Percentiles rank a stretch among this genome's conserved stretches.
These are phyloP conservation scores for Peniophora sp. DNA, from an alignment of 1,284 basidiomycete genomes.

Conservation along the genomic window DNA sequence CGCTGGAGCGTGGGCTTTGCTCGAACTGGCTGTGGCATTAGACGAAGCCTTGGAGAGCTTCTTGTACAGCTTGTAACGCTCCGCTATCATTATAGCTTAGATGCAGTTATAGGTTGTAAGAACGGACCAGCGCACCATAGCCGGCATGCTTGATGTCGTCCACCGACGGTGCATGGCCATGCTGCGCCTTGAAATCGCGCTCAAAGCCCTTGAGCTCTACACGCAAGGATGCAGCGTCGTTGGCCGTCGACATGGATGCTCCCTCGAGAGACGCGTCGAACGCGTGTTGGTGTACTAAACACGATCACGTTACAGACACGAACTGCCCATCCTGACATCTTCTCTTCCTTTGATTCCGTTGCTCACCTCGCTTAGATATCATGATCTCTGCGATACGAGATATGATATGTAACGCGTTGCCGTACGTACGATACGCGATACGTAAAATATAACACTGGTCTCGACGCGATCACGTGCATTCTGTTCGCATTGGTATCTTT, in stretches of 20 bases:
- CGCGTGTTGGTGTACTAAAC: slow-evolving; percentile 1
- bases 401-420: too few species aligned
- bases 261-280: slow-evolving; percentile 11
- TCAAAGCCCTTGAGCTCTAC: slow-evolving; percentile 83
- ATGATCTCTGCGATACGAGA: too few species aligned
- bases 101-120: slow-evolving; percentile 15
- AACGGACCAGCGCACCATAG: slow-evolving; percentile 52
- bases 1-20: slow-evolving; percentile 23
- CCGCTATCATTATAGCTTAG: slow-evolving; percentile 37
- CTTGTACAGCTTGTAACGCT: slow-evolving; percentile 81
- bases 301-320: too few species aligned
- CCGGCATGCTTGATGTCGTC: slow-evolving; percentile 69
- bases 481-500: too few species aligned
- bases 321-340: too few species aligned
- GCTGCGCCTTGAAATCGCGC: slow-evolving; percentile 53
- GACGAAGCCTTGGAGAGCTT: slow-evolving; percentile 49
- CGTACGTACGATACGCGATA: too few species aligned
- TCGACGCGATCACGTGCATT: too few species aligned
- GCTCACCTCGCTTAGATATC: too few species aligned
- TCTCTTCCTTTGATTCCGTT: too few species aligned
- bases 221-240: slow-evolving; percentile 34
- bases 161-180: slow-evolving; percentile 62
- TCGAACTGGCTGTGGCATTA: not conserved
- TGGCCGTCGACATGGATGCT: slow-evolving; percentile 3
- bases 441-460: too few species aligned